Conservation (phyloP, 1,139 yeast genomes). For the Blastobotrys proliferans region DNA sequence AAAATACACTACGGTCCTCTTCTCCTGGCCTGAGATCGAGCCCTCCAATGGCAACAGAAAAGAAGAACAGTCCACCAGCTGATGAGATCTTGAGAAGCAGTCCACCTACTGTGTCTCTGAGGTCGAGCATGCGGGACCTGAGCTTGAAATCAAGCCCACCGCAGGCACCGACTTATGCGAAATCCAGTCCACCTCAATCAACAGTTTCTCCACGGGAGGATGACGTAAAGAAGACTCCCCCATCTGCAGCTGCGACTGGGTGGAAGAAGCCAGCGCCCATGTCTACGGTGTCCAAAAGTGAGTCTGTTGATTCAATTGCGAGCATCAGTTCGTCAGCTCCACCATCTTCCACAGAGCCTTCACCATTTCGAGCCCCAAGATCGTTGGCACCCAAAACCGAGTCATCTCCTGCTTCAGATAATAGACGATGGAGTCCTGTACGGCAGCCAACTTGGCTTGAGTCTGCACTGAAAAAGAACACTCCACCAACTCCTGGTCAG, state of each 20-base stretch:
- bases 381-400: background rate
- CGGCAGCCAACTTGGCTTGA: slow-evolving; percentile 32
- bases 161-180: background rate
- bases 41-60: background rate
- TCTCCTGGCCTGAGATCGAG: slow-evolving; percentile 4
- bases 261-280: background rate
- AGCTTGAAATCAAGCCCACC: background rate
- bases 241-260: background rate
- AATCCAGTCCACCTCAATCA: too few species aligned
- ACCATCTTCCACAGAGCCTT: background rate
- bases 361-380: slow-evolving; percentile 6
- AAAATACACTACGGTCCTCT: slow-evolving; percentile 13
- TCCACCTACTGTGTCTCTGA: too few species aligned
- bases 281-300: slow-evolving; percentile 10
- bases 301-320: slow-evolving; percentile 13
- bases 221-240: too few species aligned
- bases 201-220: too few species aligned
- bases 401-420: slow-evolving; percentile 1
- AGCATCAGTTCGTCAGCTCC: background rate
- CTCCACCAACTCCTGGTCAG: slow-evolving; percentile 20
- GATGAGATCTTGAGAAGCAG: too few species aligned
- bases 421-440: slow-evolving; percentile 28
- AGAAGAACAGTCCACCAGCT: slow-evolving; percentile 6
- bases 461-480: slow-evolving; percentile 28
- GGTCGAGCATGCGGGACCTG: background rate